Evolutionary conservation across 2,329 filamentous ascomycete genomes (phyloP).

Genomic region (Westerdykella aurantiaca): DNA sequence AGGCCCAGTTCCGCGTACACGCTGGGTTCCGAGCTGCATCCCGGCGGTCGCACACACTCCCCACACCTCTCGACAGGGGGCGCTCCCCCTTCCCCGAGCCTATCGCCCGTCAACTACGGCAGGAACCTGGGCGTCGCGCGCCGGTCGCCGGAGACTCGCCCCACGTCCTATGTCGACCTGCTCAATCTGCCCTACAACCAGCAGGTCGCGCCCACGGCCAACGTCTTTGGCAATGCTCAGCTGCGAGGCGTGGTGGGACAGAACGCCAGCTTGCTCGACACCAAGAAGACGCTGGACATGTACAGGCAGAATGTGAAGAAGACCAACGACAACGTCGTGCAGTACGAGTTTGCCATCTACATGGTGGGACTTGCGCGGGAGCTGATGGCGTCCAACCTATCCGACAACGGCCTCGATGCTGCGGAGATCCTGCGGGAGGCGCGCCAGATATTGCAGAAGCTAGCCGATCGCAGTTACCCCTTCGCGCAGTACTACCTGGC

Average conservation of each 20-base stretch:
- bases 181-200: constrained; percentile 71
- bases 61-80: constrained; percentile 46
- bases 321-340: constrained; percentile 80
- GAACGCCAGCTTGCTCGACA: constrained; percentile 85
- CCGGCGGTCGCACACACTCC: constrained; percentile 56
- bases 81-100: constrained; percentile 33
- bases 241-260: constrained; percentile 74
- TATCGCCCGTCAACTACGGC: constrained; percentile 40
- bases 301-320: constrained; percentile 97
- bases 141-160: constrained; percentile 53
- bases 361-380: constrained; percentile 86
- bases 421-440: constrained; percentile 76
- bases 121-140: constrained; percentile 49
- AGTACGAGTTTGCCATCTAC: constrained; percentile 95
- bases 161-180: constrained; percentile 57
- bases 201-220: constrained; percentile 57
- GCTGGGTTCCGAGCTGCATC: constrained; percentile 61
- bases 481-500: constrained; percentile 97
- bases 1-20: constrained; percentile 76
- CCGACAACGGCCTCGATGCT: constrained; percentile 38
- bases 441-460: constrained; percentile 76
- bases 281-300: constrained; percentile 94
- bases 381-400: constrained; percentile 38
- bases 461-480: constrained; percentile 83
- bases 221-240: constrained; percentile 68